phyloP scores from a whole-genome alignment of 2,329 filamentous ascomycete genomes.

The Elsinoe ampelina region DNA sequence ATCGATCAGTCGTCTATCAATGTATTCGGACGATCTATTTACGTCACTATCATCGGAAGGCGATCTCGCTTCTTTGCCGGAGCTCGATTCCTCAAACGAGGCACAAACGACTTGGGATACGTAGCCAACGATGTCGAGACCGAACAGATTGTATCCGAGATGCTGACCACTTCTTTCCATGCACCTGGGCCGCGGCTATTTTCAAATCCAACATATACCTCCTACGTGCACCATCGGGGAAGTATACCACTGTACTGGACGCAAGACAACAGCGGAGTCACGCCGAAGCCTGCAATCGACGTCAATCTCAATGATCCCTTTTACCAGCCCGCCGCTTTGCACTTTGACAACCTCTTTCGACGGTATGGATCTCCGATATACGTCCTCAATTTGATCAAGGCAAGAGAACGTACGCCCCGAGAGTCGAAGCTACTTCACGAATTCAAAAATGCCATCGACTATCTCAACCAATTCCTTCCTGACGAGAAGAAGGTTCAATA shows the following conservation, averaged over 20 bases:
- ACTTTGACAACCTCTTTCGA: conserved; percentile 91
- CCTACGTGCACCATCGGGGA: conserved; percentile 91
- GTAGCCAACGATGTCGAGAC: conserved; percentile 99
- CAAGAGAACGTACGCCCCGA: conserved; percentile 75
- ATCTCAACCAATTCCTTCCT: conserved; percentile 90
- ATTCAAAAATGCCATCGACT: conserved; percentile 77
- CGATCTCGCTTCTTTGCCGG: conserved; percentile 90
- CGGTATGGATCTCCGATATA: conserved; percentile 90
- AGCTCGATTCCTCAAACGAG: conserved; percentile 86
- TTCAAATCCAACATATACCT: conserved; percentile 84
- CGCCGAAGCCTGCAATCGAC: conserved; percentile 92
- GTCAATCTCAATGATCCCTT: conserved; percentile 94
- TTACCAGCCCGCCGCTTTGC: conserved; percentile 81
- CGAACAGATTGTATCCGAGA: conserved; percentile 94
- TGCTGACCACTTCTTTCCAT: conserved; percentile 90
- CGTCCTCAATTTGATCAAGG: conserved; percentile 78
- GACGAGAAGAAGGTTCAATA: conserved; percentile 78
- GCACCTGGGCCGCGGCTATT: conserved; percentile 77
- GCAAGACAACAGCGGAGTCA: conserved; percentile 89
- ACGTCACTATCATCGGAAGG: conserved; percentile 87
- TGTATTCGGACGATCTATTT: conserved; percentile 79
- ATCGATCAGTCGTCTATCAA: conserved; percentile 70
- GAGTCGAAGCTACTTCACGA: conserved; percentile 86
- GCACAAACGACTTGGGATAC: conserved; percentile 87
- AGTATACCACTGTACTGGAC: conserved; percentile 98